A percentile compares a stretch with the other conserved stretches of the same genome.
phyloP scores from a whole-genome alignment of 2,329 filamentous ascomycete species.

The Arthrobotrys entomopaga region DNA sequence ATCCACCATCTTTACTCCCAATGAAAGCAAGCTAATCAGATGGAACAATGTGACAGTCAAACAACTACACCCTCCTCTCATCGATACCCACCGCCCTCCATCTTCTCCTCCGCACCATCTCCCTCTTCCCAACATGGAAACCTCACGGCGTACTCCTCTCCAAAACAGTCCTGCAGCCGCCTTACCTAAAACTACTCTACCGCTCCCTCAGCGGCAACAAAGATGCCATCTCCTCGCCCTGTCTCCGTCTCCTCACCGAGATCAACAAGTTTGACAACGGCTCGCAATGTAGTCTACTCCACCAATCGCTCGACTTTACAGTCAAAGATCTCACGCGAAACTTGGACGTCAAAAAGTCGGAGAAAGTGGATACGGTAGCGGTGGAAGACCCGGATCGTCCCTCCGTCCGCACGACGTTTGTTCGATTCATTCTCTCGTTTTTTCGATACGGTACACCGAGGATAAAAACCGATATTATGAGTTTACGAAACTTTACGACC shows the following conservation, averaged over 20 bases:
- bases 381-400: conserved; percentile 75
- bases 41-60: conserved; percentile 60
- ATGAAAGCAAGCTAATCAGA: conserved; percentile 12
- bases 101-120: conserved; percentile 81
- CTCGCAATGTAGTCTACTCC: conserved; percentile 78
- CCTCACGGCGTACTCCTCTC: conserved; percentile 81
- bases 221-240: conserved; percentile 88
- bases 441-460: conserved; percentile 80
- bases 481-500: conserved; percentile 75
- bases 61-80: conserved; percentile 83
- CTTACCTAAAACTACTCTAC: conserved; percentile 81
- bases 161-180: conserved; percentile 81
- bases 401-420: conserved; percentile 82
- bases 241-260: conserved; percentile 84
- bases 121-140: conserved; percentile 76
- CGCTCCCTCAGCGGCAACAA: conserved; percentile 83
- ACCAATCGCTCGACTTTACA: conserved; percentile 79
- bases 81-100: conserved; percentile 82
- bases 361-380: conserved; percentile 68
- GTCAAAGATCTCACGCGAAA: conserved; percentile 84
- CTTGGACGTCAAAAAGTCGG: conserved; percentile 69
- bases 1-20: neutral
- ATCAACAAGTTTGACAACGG: conserved; percentile 88
- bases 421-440: conserved; percentile 81
- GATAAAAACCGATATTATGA: conserved; percentile 83